These are phyloP conservation scores for Phytopythium litorale DNA, from an alignment of 352 stramenopile genomes.

Conservation along the genomic window DNA sequence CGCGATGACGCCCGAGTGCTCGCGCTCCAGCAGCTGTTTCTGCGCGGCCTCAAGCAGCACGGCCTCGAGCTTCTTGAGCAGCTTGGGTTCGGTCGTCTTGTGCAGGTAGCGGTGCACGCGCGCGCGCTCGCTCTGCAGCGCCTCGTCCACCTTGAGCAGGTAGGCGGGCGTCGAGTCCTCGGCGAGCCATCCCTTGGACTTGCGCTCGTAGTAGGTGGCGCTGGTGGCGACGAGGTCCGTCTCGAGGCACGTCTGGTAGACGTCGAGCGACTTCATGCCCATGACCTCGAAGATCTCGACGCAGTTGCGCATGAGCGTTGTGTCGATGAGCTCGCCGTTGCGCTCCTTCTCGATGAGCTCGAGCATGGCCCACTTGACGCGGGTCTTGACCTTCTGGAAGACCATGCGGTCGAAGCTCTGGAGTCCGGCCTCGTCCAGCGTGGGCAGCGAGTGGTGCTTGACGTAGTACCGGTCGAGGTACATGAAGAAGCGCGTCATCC, in stretches of 20 bases:
- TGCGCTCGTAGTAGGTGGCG: conserved; percentile 94
- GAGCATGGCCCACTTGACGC: conserved; percentile 90
- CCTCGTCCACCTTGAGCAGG: conserved; percentile 93
- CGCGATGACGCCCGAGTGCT: conserved; percentile 95
- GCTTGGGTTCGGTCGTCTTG: conserved; percentile 93
- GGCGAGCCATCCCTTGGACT: conserved; percentile 97
- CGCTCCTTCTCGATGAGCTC: conserved; percentile 97
- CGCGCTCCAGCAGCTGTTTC: conserved; percentile 97
- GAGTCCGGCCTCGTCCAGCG: conserved; percentile 89
- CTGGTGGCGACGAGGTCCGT: conserved; percentile 91
- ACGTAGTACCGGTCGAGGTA: conserved; percentile 99
- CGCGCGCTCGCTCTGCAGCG: conserved; percentile 70
- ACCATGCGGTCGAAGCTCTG: conserved; percentile 83
- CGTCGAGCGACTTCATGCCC: conserved; percentile 94
- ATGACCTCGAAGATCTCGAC: conserved; percentile 98
- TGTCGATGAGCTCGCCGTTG: conserved; percentile 97
- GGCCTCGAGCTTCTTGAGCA: conserved; percentile 92
- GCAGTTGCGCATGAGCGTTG: conserved; percentile 94
- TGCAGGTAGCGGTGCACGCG: conserved; percentile 97
- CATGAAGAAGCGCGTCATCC: conserved; percentile 99
- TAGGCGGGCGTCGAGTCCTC: conserved; percentile 98
- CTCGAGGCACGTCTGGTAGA: conserved; percentile 97
- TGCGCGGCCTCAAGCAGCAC: conserved; percentile 94
- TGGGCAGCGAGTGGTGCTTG: conserved; percentile 97
- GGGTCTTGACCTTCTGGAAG: conserved; percentile 81